These are phyloP conservation scores for Sodiomyces alkalinus DNA, from an alignment of 2,329 filamentous ascomycete species.

Conservation along the genomic window DNA sequence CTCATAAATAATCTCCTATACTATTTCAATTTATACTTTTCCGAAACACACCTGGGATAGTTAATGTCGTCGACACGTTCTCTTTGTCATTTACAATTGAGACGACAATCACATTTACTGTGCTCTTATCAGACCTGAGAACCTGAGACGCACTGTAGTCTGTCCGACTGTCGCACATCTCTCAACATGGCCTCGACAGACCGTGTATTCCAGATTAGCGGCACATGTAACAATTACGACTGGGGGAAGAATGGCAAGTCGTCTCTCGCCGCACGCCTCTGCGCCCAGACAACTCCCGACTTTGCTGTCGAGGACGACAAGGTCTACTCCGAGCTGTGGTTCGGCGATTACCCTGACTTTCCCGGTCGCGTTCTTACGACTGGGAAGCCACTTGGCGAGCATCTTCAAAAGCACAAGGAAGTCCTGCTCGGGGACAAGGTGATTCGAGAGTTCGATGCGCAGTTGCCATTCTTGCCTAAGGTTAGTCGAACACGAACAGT, in stretches of 20 bases:
- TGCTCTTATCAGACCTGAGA: too few species aligned
- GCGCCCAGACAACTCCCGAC: slow-evolving; percentile 44
- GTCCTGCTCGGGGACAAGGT: slow-evolving; percentile 48
- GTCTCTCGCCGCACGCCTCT: slow-evolving; percentile 51
- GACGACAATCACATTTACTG: too few species aligned
- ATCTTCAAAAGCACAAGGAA: slow-evolving; percentile 45
- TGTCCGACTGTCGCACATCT: too few species aligned
- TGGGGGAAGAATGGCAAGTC: slow-evolving; percentile 56
- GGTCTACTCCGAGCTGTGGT: slow-evolving; percentile 56
- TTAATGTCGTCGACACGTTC: too few species aligned
- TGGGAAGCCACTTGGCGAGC: slow-evolving; percentile 47
- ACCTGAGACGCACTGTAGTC: too few species aligned
- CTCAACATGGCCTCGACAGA: slow-evolving; percentile 7
- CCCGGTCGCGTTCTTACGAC: slow-evolving; percentile 49
- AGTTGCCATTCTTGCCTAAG: slow-evolving; percentile 61
- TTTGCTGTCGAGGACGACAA: slow-evolving; percentile 50
- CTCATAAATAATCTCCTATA: too few species aligned
- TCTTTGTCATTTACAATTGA: too few species aligned
- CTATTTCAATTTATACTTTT: too few species aligned
- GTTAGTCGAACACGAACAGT: too few species aligned
- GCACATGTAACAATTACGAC: slow-evolving; percentile 42
- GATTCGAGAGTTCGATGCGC: slow-evolving; percentile 40
- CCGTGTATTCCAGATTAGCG: slow-evolving; percentile 28
- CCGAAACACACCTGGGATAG: too few species aligned
- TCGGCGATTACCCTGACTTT: slow-evolving; percentile 59